Evolutionary conservation across 495 filamentous ascomycete genomes (phyloP), one percentile per base, ranked within the genome.

Genomic region (Penicillium alfredii): DNA sequence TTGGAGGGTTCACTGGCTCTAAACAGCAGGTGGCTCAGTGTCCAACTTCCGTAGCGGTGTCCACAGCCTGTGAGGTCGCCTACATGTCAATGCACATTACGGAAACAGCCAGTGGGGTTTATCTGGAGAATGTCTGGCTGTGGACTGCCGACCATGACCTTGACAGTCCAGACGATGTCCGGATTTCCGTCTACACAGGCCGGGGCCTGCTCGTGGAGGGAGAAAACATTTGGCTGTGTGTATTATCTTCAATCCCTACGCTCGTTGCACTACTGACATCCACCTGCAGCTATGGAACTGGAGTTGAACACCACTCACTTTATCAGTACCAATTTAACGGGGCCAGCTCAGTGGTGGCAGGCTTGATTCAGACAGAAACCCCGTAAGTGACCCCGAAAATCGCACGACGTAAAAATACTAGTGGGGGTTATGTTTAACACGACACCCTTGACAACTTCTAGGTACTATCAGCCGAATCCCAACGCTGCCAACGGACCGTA

Each of bases 301-400:
- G 72, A 0, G 78, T 79, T 4, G 87, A 94, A 60, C 87, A 94
- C 60, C 75, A 80, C 55, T 64, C 72, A 4, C 69, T 93, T 1
- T 88, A 88, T 53, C 84, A 94, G 55, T 93, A 90, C 68, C 82
- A 92, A 41, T 66, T 92, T 44, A 62, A 69, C 32, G 74, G 72
- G 30, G 83, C 85, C 4, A 64, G 74, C 47, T 79, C 84, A 43
- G 66, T 90, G 33, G 81, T 79, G 52, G 79, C 77, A 55, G 81
- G 82, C 12, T 76, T 82, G 56, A 80, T 90, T 51, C 87, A 94
- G 49, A 88, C 87, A 6, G 87, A 93, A 60, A 87, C 87, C 1
- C 84, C 82, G 35, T 64, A 32, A 48, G 60, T 53, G 8, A 14
- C 17, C 16, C 11, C n/a, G n/a, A n/a, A n/a, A n/a, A n/a, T n/a